phyloP scores from a whole-genome alignment of 176 grass and related monocot genomes.

The Coix lacrymajobi region DNA sequence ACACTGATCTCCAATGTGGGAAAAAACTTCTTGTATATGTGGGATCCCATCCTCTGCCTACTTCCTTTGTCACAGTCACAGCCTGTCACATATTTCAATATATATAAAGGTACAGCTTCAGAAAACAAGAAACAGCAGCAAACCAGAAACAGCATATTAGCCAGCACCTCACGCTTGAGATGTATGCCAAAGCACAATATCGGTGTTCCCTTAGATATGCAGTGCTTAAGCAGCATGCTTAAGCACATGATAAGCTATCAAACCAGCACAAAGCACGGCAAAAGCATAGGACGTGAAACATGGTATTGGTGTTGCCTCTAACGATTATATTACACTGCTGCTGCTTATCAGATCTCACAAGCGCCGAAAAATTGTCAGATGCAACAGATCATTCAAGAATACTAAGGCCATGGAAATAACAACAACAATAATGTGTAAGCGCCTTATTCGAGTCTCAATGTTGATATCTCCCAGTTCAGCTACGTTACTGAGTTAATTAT shows the following conservation, averaged over 20 bases:
- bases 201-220: not conserved
- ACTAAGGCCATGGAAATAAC: not conserved
- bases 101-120: not conserved
- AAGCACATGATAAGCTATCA: not conserved
- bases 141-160: not conserved
- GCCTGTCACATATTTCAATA: not conserved
- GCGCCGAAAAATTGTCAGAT: not conserved
- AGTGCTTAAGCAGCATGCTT: not conserved
- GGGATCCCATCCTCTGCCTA: not conserved
- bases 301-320: not conserved
- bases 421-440: not conserved
- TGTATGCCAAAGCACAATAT: not conserved
- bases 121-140: not conserved
- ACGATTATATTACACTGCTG: not conserved
- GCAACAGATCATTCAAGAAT: not conserved
- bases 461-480: not conserved
- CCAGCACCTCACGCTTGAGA: not conserved
- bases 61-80: not conserved
- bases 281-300: not conserved
- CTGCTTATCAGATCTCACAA: not conserved
- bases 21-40: not conserved
- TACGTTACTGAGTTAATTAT: not conserved
- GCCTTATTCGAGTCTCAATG: not conserved
- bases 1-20: not conserved
- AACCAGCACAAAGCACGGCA: not conserved